These are phyloP conservation scores for Cryptosporidium sp. DNA, from an alignment of 169 alveolate genomes.

Conservation along the genomic window DNA sequence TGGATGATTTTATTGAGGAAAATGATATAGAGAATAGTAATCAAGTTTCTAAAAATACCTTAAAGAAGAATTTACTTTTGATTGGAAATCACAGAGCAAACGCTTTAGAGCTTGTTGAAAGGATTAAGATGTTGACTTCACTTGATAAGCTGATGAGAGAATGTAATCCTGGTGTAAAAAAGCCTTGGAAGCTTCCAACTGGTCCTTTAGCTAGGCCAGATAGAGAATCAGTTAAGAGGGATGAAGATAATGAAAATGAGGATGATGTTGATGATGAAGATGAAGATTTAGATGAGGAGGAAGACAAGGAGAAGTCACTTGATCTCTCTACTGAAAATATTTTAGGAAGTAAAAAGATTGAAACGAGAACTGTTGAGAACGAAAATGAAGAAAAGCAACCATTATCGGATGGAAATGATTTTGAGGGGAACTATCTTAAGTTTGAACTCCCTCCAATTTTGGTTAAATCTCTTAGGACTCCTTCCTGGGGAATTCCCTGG, in stretches of 20 bases:
- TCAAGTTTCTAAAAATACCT: neutral
- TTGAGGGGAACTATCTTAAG: slow-evolving; percentile 69
- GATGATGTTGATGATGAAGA: slow-evolving; percentile 50
- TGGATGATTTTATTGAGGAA: slow-evolving; percentile 39
- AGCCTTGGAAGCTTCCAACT: slow-evolving; percentile 83
- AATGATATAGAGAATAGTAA: neutral
- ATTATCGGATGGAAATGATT: neutral
- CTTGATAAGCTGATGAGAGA: slow-evolving; percentile 69
- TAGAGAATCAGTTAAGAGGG: slow-evolving; percentile 22
- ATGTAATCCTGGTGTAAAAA: slow-evolving; percentile 79
- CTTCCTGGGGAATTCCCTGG: slow-evolving; percentile 75
- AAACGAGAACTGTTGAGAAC: neutral
- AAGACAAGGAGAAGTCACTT: neutral
- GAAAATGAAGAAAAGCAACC: neutral
- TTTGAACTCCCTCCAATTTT: slow-evolving; percentile 80
- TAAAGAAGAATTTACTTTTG: slow-evolving; percentile 16
- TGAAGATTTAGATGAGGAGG: slow-evolving; percentile 39
- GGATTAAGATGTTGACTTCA: slow-evolving; percentile 48
- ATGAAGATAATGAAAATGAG: slow-evolving; percentile 49
- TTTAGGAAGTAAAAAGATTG: neutral
- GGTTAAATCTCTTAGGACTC: slow-evolving; percentile 75
- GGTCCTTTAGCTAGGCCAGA: slow-evolving; percentile 76
- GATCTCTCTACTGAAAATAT: neutral
- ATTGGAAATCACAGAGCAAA: slow-evolving; percentile 66
- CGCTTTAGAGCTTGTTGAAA: slow-evolving; percentile 39